Conservation (phyloP, 2,329 filamentous ascomycete genomes). For the Ophiognomonia clavigignenti-juglandacearum region DNA sequence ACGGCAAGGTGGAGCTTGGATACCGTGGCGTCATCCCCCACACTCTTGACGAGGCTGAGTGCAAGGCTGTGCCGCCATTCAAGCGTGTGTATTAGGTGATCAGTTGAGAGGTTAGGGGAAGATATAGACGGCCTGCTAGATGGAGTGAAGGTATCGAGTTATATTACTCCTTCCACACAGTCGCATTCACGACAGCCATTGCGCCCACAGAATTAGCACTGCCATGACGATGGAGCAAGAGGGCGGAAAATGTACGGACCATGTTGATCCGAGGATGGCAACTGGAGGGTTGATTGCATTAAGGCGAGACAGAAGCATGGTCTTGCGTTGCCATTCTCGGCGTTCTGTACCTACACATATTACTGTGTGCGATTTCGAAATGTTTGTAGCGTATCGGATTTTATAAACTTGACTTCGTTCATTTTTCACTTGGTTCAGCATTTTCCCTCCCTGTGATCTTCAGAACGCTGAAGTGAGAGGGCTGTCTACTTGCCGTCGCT, state of each 20-base stretch:
- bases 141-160: neutral
- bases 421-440: neutral
- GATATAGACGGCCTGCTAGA: neutral
- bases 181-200: neutral
- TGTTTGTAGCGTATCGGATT: conserved; percentile 11
- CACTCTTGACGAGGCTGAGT: conserved; percentile 92
- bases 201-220: neutral
- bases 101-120: neutral
- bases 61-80: conserved; percentile 93
- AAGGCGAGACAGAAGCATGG: neutral
- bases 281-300: no score
- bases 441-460: neutral
- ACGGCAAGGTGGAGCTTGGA: conserved; percentile 77
- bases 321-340: conserved; percentile 6
- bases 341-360: conserved; percentile 12
- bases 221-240: neutral
- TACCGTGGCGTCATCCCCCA: conserved; percentile 80
- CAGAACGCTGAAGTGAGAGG: neutral
- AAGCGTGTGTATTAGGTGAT: conserved; percentile 81
- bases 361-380: conserved; percentile 8
- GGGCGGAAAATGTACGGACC: neutral
- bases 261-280: neutral
- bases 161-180: neutral
- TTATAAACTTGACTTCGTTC: neutral
- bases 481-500: no score